Evolutionary conservation across 2,329 filamentous ascomycete species (phyloP), one percentile per base, ranked within the genome.

Genomic region (Chrysoporthe austroafricana): DNA sequence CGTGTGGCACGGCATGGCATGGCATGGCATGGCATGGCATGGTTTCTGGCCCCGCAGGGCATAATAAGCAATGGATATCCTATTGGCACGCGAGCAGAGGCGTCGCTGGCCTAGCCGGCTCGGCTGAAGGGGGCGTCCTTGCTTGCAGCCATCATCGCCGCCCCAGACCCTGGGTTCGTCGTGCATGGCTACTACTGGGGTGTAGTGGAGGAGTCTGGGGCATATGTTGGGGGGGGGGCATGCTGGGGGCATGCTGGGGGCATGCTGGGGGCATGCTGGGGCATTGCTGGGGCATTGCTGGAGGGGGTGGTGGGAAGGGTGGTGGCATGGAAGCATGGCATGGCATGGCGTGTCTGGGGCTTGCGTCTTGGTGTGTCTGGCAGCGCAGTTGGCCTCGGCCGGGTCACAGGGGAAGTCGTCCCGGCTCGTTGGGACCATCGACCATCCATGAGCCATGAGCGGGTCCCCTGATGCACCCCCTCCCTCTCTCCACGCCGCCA

Each of bases 131-230:
- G 54, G 57, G 54, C 48, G 14, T 57, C 64, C 66, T 57, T 67
- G 66, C 50, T 52, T 18, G 26, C 26, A 26, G 26, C 26, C 26
- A 26, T 26, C 26, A 46, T 21, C 56, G 36, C 21, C n/a, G 36
- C 36, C 56, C 62, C 46, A 64, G 60, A 52, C 44, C 46, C 46
- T 26, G 14, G 18, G 18, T 36, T 60, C 54, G 48, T 4, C 13
- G 32, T 54, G 26, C 26, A 26, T 26, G 26, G 26, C 26, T 26
- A 26, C 26, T 26, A 26, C 26, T 26, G 26, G 26, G 26, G 26
- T 62, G 26, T 62, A 44, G 48, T 67, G 64, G 66, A 54, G 66
- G 54, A 60, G 26, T 58, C 66, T 60, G 66, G 66, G 66, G 66
- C 59, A 67, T 64, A 59, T 26, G 26, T 26, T 26, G 26, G 26